Evolutionary conservation across 805 yeast genomes (phyloP).

Genomic region (Candida taoyuanica): DNA sequence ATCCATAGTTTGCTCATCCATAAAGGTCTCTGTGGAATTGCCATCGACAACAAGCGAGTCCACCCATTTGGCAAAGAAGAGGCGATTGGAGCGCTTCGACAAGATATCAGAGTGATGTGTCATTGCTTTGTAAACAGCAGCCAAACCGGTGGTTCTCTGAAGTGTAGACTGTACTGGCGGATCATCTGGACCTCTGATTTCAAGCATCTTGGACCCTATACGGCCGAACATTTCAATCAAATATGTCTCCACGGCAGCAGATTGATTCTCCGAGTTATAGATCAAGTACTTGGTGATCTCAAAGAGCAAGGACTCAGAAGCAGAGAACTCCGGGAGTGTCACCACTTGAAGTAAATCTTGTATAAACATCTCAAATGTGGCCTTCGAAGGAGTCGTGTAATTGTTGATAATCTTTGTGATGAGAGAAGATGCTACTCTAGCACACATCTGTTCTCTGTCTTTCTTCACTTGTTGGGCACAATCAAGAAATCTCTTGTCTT

Average conservation of each 20-base stretch:
- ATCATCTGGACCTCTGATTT: conserved; percentile 28
- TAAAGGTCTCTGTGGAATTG: not conserved
- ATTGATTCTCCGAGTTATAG: conserved; percentile 31
- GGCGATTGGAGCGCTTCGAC: conserved; percentile 5
- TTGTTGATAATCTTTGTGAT: conserved; percentile 26
- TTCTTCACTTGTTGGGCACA: not conserved
- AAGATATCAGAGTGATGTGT: not conserved
- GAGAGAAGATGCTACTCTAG: conserved; percentile 15
- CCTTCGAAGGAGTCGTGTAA: conserved; percentile 31
- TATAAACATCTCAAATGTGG: conserved; percentile 46
- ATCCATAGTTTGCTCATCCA: conserved; percentile 4
- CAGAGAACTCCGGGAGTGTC: conserved; percentile 57
- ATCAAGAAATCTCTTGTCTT: conserved; percentile 10
- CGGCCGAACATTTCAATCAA: conserved; percentile 58
- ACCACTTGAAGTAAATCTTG: conserved; percentile 53
- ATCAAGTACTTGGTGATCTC: conserved; percentile 43
- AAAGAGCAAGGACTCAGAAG: conserved; percentile 45
- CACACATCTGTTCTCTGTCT: conserved; percentile 11
- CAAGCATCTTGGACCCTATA: conserved; percentile 48
- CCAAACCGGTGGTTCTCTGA: not conserved
- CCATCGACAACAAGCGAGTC: conserved; percentile 5
- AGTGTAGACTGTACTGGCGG: not conserved
- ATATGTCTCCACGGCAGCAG: conserved; percentile 42
- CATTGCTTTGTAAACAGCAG: not conserved
- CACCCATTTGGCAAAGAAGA: conserved; percentile 22